phyloP scores from a whole-genome alignment of 1,139 yeast species.

The Nakaseomyces nivariensis region DNA sequence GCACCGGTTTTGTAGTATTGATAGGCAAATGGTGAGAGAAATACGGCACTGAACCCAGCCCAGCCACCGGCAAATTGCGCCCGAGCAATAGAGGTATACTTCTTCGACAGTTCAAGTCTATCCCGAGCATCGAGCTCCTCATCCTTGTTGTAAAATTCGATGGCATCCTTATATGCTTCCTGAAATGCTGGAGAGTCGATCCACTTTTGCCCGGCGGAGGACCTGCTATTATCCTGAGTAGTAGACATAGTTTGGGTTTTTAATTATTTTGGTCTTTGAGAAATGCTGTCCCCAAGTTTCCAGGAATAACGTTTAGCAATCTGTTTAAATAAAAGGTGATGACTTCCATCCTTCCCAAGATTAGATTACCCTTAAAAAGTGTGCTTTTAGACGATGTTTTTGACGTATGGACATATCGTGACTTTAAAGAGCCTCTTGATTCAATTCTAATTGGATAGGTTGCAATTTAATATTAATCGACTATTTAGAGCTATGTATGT shows the following conservation, averaged over 20 bases:
- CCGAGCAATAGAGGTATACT: slow-evolving; percentile 19
- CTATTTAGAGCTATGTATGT: too few species aligned
- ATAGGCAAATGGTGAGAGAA: slow-evolving; percentile 27
- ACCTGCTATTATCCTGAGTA: not conserved
- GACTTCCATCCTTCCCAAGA: too few species aligned
- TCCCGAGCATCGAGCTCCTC: slow-evolving; percentile 22
- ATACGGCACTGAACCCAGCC: slow-evolving; percentile 28
- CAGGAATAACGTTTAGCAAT: too few species aligned
- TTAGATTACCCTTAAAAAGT: too few species aligned
- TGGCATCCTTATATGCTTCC: slow-evolving; percentile 26
- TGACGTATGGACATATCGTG: too few species aligned
- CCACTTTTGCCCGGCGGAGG: slow-evolving; percentile 12
- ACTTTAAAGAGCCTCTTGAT: too few species aligned
- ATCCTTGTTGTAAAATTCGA: slow-evolving; percentile 26
- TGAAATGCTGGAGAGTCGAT: slow-evolving; percentile 10
- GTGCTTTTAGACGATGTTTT: too few species aligned
- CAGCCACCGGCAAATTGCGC: slow-evolving; percentile 29
- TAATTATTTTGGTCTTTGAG: not conserved
- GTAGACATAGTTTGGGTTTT: not conserved
- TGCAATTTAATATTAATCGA: too few species aligned
- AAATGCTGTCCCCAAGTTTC: not conserved
- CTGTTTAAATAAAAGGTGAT: too few species aligned
- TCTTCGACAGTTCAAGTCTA: slow-evolving; percentile 20
- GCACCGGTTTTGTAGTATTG: slow-evolving; percentile 26
- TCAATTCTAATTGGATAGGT: too few species aligned